Percentiles rank a stretch among this genome's conserved stretches.
Evolutionary conservation across 116 monocot genomes (phyloP).

Genomic region (Posidonia oceanica): DNA sequence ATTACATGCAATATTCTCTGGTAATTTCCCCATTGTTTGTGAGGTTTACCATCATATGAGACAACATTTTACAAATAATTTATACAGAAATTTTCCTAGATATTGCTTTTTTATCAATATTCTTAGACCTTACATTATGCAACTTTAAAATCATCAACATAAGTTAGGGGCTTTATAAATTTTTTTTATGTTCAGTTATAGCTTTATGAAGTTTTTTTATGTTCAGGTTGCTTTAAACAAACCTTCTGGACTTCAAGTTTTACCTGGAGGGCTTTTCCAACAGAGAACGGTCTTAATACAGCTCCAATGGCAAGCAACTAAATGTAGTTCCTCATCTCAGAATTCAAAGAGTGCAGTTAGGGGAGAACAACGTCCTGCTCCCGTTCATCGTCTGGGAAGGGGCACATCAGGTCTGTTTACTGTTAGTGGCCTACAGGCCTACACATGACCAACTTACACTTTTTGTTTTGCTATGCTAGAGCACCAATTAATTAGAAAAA

Average conservation of each 20-base stretch:
- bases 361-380: conserved; percentile 39
- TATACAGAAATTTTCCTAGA: not conserved
- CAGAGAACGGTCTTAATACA: conserved; percentile 88
- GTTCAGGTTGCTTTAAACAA: conserved; percentile 79
- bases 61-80: not conserved
- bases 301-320: conserved; percentile 58
- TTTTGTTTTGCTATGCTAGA: too few species aligned
- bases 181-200: not conserved
- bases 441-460: too few species aligned
- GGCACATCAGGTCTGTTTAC: conserved; percentile 80
- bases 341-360: conserved; percentile 4
- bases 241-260: conserved; percentile 95
- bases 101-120: not conserved
- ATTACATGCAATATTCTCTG: not conserved
- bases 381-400: conserved; percentile 78
- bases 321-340: conserved; percentile 6
- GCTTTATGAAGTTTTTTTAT: not conserved
- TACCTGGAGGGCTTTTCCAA: conserved; percentile 95
- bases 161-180: not conserved
- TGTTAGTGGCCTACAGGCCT: not conserved
- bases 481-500: too few species aligned
- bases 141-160: not conserved
- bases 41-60: not conserved
- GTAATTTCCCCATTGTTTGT: not conserved
- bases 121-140: not conserved